Base-by-base conservation (phyloP, 73 alveolate genomes). In the Blepharisma stoltei region DNA sequence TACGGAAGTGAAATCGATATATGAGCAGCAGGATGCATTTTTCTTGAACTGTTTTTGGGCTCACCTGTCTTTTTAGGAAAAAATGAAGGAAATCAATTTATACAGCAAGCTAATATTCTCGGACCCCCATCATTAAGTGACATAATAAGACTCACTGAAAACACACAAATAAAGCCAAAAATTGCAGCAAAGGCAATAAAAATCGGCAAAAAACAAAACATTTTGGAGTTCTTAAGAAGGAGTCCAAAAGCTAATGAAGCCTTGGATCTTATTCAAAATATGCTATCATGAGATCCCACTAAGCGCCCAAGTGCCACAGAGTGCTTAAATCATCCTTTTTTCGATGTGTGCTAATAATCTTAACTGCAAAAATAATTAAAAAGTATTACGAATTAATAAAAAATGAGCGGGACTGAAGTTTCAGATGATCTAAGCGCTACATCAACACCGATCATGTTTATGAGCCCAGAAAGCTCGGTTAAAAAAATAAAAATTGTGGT, bases 21-120 rank as follows among this genome's bases (percentile, higher is more conserved):
- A 47, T 95, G 96, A 94, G 88, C 97, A 14, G 85, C 86, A 6
- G 99, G 98, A 43, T 95, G 99, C 73, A 93, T 95, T 60, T 70
- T 95, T 23, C 86, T 85, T 66, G 98, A 95, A 80, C 71, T 95
- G 69, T 71, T 88, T 66, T 81, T 86, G 49, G 87, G 85, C 37
- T 53, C 68, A 6, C 94, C 97, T 21, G 78, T 93, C 37, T 93
- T 93, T 70, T 93, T 92, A 20, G 98, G 99, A 6, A 86, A 84
- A 18, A 82, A 77, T 55, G 99, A 94, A 78, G 97, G 98, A 70
- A 76, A 80, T 48, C 45, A 80, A 43, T n/a, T 80, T 38, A 53
- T 70, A 53, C 25, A 76, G 18, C 78, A 70, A 18, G 78, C 66
- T 45, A n/a, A 49, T 37, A 52, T 77, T 1, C 49, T 80, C 9